A percentile compares a stretch with the other conserved stretches of the same genome.
These are phyloP conservation scores for Scheffersomyces cryptocercus DNA, from an alignment of 1,139 yeast genomes.

Conservation along the genomic window DNA sequence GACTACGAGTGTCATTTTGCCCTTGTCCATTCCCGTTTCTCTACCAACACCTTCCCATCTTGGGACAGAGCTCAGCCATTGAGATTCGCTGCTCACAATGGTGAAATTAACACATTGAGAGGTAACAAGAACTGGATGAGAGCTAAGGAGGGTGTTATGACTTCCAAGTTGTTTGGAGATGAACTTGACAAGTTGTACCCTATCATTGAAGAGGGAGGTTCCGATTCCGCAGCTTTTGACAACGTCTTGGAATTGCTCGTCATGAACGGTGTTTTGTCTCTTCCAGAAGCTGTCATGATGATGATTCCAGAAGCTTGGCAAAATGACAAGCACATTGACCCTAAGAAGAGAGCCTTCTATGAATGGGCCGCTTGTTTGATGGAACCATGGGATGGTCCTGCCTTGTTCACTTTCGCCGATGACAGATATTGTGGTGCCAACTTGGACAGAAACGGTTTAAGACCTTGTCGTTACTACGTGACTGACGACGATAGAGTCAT, in stretches of 20 bases:
- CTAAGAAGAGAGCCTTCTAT: slow-evolving; percentile 89
- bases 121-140: slow-evolving; percentile 99
- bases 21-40: slow-evolving; percentile 93
- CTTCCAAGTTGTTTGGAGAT: slow-evolving; percentile 82
- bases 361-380: slow-evolving; percentile 99
- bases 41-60: slow-evolving; percentile 97
- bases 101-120: slow-evolving; percentile 95
- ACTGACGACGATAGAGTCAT: slow-evolving; percentile 94
- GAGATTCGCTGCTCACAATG: slow-evolving; percentile 97
- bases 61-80: slow-evolving; percentile 99
- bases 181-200: slow-evolving; percentile 91
- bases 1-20: slow-evolving; percentile 96
- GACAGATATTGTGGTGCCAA: slow-evolving; percentile 99
- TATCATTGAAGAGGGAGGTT: slow-evolving; percentile 96
- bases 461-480: slow-evolving; percentile 97
- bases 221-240: slow-evolving; percentile 98
- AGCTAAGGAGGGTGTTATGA: slow-evolving; percentile 97
- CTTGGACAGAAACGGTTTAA: slow-evolving; percentile 92
- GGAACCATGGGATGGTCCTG: slow-evolving; percentile 99
- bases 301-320: slow-evolving; percentile 99
- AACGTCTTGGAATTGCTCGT: slow-evolving; percentile 91
- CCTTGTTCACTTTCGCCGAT: slow-evolving; percentile 93
- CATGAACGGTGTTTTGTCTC: slow-evolving; percentile 84
- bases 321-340: slow-evolving; percentile 81
- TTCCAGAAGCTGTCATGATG: slow-evolving; percentile 97